Percentiles rank a stretch among this genome's conserved stretches.
Evolutionary conservation across 345 rosid species (phyloP).

Genomic region (Lumnitzera littorea): DNA sequence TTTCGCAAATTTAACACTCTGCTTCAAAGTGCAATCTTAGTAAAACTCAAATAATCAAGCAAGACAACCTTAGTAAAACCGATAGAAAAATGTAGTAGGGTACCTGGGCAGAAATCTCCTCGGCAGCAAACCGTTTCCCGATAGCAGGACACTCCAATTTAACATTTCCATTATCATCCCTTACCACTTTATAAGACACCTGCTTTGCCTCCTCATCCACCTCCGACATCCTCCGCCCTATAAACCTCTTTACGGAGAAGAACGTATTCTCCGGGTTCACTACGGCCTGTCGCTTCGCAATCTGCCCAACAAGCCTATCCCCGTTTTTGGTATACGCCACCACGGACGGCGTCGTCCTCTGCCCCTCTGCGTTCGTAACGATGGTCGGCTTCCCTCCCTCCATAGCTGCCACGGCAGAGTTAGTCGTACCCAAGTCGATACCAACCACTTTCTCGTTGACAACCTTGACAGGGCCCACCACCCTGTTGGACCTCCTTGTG

Average conservation of each 20-base stretch:
- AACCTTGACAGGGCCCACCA: slow-evolving; percentile 53
- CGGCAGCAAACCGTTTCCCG: slow-evolving; percentile 89
- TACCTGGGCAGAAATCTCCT: slow-evolving; percentile 99
- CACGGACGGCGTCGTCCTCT: slow-evolving; percentile 94
- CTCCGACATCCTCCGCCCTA: slow-evolving; percentile 94
- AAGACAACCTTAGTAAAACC: slow-evolving; percentile 43
- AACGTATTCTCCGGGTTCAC: slow-evolving; percentile 99
- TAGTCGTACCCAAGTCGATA: slow-evolving; percentile 93
- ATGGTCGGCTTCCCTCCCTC: slow-evolving; percentile 99
- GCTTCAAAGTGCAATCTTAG: slow-evolving; percentile 6
- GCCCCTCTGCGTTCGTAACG: slow-evolving; percentile 94
- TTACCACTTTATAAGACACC: slow-evolving; percentile 74
- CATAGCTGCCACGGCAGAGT: slow-evolving; percentile 98
- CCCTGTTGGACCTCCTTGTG: slow-evolving; percentile 57
- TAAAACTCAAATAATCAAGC: slow-evolving; percentile 43
- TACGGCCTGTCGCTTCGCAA: slow-evolving; percentile 94
- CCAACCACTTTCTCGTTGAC: slow-evolving; percentile 91
- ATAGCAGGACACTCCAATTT: slow-evolving; percentile 92
- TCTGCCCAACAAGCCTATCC: slow-evolving; percentile 90
- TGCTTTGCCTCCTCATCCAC: slow-evolving; percentile 96
- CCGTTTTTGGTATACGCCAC: slow-evolving; percentile 91
- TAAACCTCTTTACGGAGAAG: slow-evolving; percentile 96
- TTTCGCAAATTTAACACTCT: too few species aligned
- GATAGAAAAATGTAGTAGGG: slow-evolving; percentile 6
- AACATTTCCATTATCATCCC: slow-evolving; percentile 95